Evolutionary conservation across 1,284 basidiomycete genomes (phyloP).

Genomic region (Xerocomus cyaneibrunnescens): DNA sequence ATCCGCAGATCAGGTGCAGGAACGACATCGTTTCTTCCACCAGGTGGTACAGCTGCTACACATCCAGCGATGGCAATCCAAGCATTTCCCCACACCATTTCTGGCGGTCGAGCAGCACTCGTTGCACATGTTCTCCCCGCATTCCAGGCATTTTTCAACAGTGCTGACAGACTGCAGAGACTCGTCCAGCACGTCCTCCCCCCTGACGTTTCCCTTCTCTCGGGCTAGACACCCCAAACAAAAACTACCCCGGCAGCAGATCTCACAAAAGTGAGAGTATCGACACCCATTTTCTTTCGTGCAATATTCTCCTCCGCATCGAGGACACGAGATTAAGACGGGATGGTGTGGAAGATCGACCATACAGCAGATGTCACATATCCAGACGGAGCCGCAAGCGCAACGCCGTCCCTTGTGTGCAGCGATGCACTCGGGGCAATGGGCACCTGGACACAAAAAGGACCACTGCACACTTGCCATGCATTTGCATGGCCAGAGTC

Average conservation of each 20-base stretch:
- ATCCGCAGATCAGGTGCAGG: too few relatives aligned
- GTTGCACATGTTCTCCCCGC: background rate
- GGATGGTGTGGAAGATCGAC: rapidly evolving
- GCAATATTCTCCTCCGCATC: background rate
- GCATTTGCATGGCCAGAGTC: background rate
- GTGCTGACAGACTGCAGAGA: too few relatives aligned
- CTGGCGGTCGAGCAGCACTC: background rate
- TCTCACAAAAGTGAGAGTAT: background rate
- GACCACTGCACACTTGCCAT: background rate
- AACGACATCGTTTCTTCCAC: too few relatives aligned
- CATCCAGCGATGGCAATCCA: background rate
- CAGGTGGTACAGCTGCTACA: background rate
- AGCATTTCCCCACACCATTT: background rate
- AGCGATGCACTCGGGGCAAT: background rate
- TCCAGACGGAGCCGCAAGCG: background rate
- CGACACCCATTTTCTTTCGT: background rate
- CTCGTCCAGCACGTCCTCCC: too few relatives aligned
- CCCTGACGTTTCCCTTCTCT: background rate
- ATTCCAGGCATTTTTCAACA: background rate
- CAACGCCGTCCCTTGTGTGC: background rate
- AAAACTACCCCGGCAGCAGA: background rate
- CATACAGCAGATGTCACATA: background rate
- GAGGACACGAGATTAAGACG: background rate
- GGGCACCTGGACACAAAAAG: background rate
- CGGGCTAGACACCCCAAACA: background rate